Base-by-base conservation (phyloP, 2,329 filamentous ascomycete species). In the Calonectria pteridis region DNA sequence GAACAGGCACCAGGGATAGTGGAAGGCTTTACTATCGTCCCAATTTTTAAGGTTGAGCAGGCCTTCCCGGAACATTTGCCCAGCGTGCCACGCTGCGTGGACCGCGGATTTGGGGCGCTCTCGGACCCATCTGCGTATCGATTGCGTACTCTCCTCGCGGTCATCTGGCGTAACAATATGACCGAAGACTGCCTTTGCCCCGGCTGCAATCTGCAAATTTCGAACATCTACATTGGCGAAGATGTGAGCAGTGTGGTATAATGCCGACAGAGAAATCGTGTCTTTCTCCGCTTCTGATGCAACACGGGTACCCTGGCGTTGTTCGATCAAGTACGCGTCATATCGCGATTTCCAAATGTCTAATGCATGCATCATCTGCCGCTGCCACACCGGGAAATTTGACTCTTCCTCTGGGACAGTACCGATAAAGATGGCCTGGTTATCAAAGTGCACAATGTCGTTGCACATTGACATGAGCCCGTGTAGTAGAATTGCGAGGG, bases 381-480 rank as follows among this genome's bases (percentile, higher is more conserved):
- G 55, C 20, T 59, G 55, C 55, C 55, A 59, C 16, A 59, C 55
- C 2, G 55, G 55, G 20, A 59, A 37, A 40, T 40, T 6, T 3
- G 35, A 14, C 14, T 59, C 55, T 23, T 26, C n/a, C n/a, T 26
- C 33, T 16, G 35, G 3, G 2, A 16, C n/a, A 1, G 33, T 59
- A 35, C 55, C 31, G 6, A 59, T 59, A 23, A 59, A 59, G 13
- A 59, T 59, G 4, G 33, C 55, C 18, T 59, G 55, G 4, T 59
- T 59, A 18, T 59, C 55, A 18, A 59, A 59, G 11, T 59, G 55
- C 7, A 59, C 55, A 20, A 59, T 59, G 55, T 59, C 55, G 23
- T 59, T 59, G 23, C 33, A 59, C 55, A 59, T 59, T 6, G 55
- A 59, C 55, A 59, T 59, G n/a, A 59, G 33, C n/a, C 55, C 55